Evolutionary conservation across 495 filamentous ascomycete genomes (phyloP).

Genomic region (Penicillium salamii): DNA sequence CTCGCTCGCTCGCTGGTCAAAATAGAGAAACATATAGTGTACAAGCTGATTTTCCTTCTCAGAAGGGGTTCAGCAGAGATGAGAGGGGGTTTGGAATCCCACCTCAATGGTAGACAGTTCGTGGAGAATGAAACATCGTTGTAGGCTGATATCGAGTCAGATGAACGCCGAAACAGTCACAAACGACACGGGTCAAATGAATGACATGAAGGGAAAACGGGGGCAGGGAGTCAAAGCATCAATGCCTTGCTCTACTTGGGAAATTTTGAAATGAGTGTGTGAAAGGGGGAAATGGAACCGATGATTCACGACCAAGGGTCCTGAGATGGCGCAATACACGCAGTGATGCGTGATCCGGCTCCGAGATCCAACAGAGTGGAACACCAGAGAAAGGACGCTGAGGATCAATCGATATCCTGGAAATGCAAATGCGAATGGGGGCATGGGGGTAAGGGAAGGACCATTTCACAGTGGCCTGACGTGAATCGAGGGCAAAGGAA

Average conservation of each 20-base stretch:
- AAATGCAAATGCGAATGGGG: not conserved
- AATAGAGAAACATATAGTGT: constrained; percentile 7
- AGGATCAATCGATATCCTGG: constrained; percentile 2
- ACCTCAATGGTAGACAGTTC: not conserved
- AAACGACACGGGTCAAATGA: not conserved
- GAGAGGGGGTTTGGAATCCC: not conserved
- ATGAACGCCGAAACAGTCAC: constrained; percentile 12
- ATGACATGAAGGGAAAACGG: not conserved
- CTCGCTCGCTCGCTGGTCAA: constrained; percentile 15
- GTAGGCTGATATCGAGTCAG: constrained; percentile 13
- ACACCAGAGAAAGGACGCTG: not conserved
- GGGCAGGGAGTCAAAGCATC: not conserved
- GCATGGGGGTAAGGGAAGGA: not conserved
- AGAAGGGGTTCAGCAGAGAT: constrained; percentile 3
- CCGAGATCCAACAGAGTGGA: not conserved
- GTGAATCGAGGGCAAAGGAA: not conserved
- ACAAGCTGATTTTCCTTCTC: constrained; percentile 5
- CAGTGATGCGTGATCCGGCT: not conserved
- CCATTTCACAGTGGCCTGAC: not conserved
- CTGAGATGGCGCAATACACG: not conserved
- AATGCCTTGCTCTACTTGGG: constrained; percentile 5
- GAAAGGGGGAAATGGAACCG: not conserved
- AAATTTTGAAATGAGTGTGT: not conserved
- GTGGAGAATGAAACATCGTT: constrained; percentile 16
- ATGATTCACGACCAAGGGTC: constrained; percentile 2